Evolutionary conservation across 805 yeast species (phyloP).

Genomic region (Metschnikowia gelsemii): DNA sequence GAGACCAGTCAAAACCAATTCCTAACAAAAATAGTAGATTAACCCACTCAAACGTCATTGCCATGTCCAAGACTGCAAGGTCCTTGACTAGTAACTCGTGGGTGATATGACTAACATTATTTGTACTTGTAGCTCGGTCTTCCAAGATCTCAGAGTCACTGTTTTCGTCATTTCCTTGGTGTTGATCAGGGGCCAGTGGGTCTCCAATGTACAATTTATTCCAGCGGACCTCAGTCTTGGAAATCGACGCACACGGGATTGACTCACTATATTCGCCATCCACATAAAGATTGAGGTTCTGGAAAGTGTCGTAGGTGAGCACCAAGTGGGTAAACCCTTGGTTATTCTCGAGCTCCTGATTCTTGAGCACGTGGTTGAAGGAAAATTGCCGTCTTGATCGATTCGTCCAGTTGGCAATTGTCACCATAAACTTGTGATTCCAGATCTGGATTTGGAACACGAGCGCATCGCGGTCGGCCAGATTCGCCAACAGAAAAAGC

Average conservation of each 20-base stretch:
- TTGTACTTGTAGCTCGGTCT: too few species aligned
- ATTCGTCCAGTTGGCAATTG: slow-evolving; percentile 25
- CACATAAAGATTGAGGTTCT: slow-evolving; percentile 44
- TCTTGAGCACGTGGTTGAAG: slow-evolving; percentile 34
- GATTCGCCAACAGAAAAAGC: slow-evolving; percentile 31
- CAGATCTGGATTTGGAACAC: slow-evolving; percentile 30
- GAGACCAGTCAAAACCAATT: slow-evolving; percentile 50
- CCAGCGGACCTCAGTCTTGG: slow-evolving; percentile 31
- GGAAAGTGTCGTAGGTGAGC: slow-evolving; percentile 37
- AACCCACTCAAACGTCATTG: slow-evolving; percentile 52
- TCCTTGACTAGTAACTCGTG: slow-evolving; percentile 37
- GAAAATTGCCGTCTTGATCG: slow-evolving; percentile 31
- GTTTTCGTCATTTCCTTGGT: too few species aligned
- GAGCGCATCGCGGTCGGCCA: slow-evolving; percentile 24
- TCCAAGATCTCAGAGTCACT: too few species aligned
- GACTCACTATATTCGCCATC: slow-evolving; percentile 51
- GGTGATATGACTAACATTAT: too few species aligned
- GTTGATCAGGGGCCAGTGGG: too few species aligned
- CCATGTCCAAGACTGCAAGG: slow-evolving; percentile 37
- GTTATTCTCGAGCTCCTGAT: slow-evolving; percentile 13
- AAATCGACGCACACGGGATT: slow-evolving; percentile 37
- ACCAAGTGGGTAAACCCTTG: slow-evolving; percentile 33
- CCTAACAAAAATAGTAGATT: slow-evolving; percentile 45
- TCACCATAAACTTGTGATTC: slow-evolving; percentile 30
- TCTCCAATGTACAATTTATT: slow-evolving; percentile 39